Evolutionary conservation across 495 filamentous ascomycete species (phyloP).

Genomic region (Penicillium malachiteum): DNA sequence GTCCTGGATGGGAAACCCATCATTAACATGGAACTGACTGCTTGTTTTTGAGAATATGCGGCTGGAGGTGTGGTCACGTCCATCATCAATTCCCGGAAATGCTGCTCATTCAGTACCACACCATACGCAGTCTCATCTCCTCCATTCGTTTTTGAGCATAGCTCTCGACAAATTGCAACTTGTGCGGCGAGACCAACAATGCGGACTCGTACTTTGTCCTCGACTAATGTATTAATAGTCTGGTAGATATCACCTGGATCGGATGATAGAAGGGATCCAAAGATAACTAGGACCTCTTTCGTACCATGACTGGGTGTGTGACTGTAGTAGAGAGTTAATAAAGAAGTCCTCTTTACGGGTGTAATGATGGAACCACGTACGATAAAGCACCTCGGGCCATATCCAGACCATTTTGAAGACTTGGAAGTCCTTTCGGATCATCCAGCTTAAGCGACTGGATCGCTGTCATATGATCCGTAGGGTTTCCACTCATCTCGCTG

Average conservation of each 20-base stretch:
- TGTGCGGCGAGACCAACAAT: slow-evolving; percentile 89
- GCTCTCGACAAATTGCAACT: slow-evolving; percentile 85
- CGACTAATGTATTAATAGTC: slow-evolving; percentile 73
- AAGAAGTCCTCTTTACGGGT: background rate
- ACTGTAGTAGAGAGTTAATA: slow-evolving; percentile 41
- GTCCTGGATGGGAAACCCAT: slow-evolving; percentile 98
- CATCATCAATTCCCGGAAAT: slow-evolving; percentile 87
- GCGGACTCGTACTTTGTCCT: slow-evolving; percentile 79
- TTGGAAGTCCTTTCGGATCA: slow-evolving; percentile 85
- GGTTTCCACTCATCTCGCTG: slow-evolving; percentile 88
- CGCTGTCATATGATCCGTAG: slow-evolving; percentile 79
- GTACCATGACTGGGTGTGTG: slow-evolving; percentile 93
- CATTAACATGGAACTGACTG: slow-evolving; percentile 78
- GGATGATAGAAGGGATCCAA: slow-evolving; percentile 82
- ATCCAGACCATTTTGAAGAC: slow-evolving; percentile 91
- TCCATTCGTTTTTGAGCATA: slow-evolving; percentile 81
- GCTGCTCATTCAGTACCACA: slow-evolving; percentile 82
- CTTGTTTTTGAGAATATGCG: slow-evolving; percentile 64
- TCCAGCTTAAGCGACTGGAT: slow-evolving; percentile 67
- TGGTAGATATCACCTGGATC: slow-evolving; percentile 95
- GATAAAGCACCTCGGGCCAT: slow-evolving; percentile 88
- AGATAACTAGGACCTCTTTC: slow-evolving; percentile 85
- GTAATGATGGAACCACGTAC: slow-evolving; percentile 41
- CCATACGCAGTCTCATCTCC: slow-evolving; percentile 74
- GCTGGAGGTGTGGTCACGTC: slow-evolving; percentile 85